Evolutionary conservation across 352 stramenopile species (phyloP), one percentile per base, ranked within the genome.

Genomic region (Bremia lactucae): DNA sequence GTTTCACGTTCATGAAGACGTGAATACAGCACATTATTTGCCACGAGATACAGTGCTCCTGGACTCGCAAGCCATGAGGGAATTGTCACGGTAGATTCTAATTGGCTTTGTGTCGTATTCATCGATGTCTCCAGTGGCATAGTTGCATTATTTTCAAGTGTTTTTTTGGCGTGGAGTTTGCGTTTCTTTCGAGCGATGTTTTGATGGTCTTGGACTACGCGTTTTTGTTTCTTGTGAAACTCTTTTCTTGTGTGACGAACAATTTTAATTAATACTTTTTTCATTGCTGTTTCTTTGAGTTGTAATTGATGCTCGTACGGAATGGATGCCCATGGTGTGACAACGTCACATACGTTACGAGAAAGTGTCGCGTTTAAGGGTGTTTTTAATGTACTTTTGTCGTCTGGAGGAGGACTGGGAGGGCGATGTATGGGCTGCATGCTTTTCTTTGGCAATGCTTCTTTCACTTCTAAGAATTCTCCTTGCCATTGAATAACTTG

Each of bases 231-330:
- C 58, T 88, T 85, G 48, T 68, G 68, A 36, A 78, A 92, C 52
- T 93, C 82, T 37, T 90, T 89, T 21, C 75, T 64, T 14, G 79
- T 87, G 40, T 83, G 75, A 13, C 83, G 75, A 22, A 87, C 73
- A 31, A 92, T 89, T 58, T 85, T 87, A 1, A 90, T 66, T 33
- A 95, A 58, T 39, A 94, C 81, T 39, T 90, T 88, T 65, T 88
- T 90, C 83, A 95, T 93, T 58, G 88, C 78, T 38, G 72, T 51
- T 36, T 95, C 80, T 46, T 95, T 95, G 42, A 71, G 73, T 42
- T 83, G 61, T 22, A 92, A 50, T 45, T 95, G 83, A 55, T 91
- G 73, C 5, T 77, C 66, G 42, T 93, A 93, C 11, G 71, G 59
- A 5, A 94, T 58, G 24, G 64, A 55, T 7, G 72, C 76, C 81